These are phyloP conservation scores for Drechslerella stenobrocha DNA, from an alignment of 2,329 filamentous ascomycete genomes.

Conservation along the genomic window DNA sequence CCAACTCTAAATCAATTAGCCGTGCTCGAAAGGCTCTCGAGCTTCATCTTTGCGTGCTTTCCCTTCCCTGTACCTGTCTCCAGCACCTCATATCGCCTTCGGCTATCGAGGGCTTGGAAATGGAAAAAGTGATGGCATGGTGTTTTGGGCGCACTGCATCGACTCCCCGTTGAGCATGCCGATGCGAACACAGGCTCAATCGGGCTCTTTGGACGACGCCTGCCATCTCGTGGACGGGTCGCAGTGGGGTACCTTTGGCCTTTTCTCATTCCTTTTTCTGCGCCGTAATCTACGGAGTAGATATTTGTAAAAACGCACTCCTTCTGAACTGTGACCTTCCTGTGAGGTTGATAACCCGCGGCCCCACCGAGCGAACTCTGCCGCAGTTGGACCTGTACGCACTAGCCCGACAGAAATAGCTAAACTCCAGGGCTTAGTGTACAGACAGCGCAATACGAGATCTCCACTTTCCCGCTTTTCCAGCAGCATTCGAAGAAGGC, in stretches of 20 bases:
- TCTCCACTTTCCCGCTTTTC: too few species aligned
- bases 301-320: neutral
- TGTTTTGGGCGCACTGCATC: conserved; percentile 8
- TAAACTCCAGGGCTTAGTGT: too few species aligned
- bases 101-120: conserved; percentile 17
- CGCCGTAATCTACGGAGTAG: neutral
- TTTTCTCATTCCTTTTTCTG: conserved; percentile 27
- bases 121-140: neutral
- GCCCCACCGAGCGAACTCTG: too few species aligned
- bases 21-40: too few species aligned
- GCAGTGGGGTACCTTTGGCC: conserved; percentile 15
- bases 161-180: conserved; percentile 38
- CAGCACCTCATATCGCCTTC: conserved; percentile 2
- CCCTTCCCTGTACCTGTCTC: neutral
- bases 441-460: too few species aligned
- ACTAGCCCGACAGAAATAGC: too few species aligned
- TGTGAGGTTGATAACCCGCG: too few species aligned
- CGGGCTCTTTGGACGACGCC: conserved; percentile 18
- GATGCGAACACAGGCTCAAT: conserved; percentile 47
- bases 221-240: conserved; percentile 24
- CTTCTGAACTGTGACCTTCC: too few species aligned
- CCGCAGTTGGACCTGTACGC: too few species aligned
- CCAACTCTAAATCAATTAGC: too few species aligned
- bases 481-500: too few species aligned
- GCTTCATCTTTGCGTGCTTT: too few species aligned